phyloP scores from a whole-genome alignment of 441 rosid genomes.

The Mallotus japonicus region DNA sequence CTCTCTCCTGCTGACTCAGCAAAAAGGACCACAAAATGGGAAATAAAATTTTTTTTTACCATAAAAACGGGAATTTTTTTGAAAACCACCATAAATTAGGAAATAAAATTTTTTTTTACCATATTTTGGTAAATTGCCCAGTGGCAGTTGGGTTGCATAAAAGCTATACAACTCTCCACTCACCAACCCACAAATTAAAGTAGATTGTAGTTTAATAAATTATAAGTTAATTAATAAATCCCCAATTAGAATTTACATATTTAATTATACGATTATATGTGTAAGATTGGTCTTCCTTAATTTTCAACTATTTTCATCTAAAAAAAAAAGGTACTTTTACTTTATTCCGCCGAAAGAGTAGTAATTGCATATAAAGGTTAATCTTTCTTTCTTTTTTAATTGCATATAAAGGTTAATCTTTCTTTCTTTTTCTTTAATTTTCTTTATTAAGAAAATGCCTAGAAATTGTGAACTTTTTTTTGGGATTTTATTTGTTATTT shows the following conservation, averaged over 20 bases:
- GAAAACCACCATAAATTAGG: too few relatives aligned
- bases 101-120: too few relatives aligned
- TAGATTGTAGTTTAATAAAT: background rate
- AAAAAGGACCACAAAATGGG: too few relatives aligned
- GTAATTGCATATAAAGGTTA: background rate
- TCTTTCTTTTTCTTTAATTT: background rate
- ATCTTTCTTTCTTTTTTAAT: background rate
- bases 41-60: too few relatives aligned
- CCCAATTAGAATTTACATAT: background rate
- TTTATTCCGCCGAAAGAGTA: slow-evolving; percentile 16
- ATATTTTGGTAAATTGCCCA: too few relatives aligned
- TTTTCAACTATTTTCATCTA: background rate
- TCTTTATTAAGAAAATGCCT: background rate
- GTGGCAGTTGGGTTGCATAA: background rate
- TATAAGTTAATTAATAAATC: background rate
- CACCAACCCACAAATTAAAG: slow-evolving; percentile 7
- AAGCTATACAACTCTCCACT: background rate
- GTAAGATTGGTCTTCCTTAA: background rate
- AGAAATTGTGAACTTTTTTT: background rate
- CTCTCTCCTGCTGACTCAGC: too few relatives aligned
- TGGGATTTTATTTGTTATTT: background rate
- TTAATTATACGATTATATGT: background rate
- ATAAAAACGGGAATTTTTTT: too few relatives aligned
- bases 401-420: background rate
- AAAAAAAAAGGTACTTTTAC: background rate